Conservation (phyloP, 257 asterid genomes). For the Capsicum baccatum region DNA sequence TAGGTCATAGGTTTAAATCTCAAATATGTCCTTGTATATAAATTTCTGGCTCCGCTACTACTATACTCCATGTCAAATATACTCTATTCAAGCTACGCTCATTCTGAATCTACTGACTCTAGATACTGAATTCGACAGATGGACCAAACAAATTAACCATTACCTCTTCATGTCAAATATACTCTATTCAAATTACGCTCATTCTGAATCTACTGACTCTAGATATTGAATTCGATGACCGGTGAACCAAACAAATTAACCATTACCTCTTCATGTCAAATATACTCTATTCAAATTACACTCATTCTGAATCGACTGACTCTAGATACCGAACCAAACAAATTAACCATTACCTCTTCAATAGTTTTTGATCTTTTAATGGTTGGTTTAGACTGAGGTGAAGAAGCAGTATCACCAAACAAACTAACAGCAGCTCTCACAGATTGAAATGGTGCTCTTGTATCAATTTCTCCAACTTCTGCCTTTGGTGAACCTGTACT, state of each 20-base stretch:
- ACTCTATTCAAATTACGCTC: neutral
- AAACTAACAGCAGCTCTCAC: conserved; percentile 83
- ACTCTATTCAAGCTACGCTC: neutral
- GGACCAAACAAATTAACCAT: too few relatives aligned
- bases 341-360: conserved; percentile 57
- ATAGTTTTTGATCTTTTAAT: conserved; percentile 51
- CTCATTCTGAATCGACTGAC: too few relatives aligned
- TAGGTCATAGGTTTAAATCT: too few relatives aligned
- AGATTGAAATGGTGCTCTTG: conserved; percentile 73
- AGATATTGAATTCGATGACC: neutral
- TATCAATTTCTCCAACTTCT: conserved; percentile 73
- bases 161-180: conserved; percentile 56
- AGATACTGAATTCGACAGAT: neutral
- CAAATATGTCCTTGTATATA: too few relatives aligned
- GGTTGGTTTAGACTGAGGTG: conserved; percentile 45
- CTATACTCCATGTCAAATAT: neutral
- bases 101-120: neutral
- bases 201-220: neutral
- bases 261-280: too few relatives aligned
- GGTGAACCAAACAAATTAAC: too few relatives aligned
- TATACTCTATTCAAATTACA: too few relatives aligned
- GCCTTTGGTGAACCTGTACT: conserved; percentile 47
- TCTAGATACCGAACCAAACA: too few relatives aligned
- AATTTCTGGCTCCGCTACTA: neutral
- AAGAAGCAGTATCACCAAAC: conserved; percentile 57